Evolutionary conservation across 2,329 filamentous ascomycete species (phyloP), one percentile per base, ranked within the genome.

Genomic region (Pseudocercospora vitis): DNA sequence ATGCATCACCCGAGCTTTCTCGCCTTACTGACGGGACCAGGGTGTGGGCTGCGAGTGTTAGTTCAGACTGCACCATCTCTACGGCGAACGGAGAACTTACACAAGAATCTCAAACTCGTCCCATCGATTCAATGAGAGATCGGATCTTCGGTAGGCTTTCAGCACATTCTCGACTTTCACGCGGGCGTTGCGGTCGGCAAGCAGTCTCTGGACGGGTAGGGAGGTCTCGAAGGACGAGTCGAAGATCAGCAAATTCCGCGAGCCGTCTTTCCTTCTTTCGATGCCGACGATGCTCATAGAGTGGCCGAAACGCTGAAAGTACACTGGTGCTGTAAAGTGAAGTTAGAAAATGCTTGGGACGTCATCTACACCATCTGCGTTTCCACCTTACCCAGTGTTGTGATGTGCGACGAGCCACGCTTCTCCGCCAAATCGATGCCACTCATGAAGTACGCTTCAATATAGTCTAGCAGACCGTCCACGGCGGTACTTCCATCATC

Each of bases 261-360:
- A 75, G 21, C 88, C 87, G 55, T 86, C 79, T 28, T 73, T 76
- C 23, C 79, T 81, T 60, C 81, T 82, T 71, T 96, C 91, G 21
- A 95, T 78, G 0, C 92, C 92, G 50, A 97, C 78, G 48, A 97
- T 90, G 0, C 90, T 95, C 76, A 96, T 78, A 1, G 91, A 96
- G 70, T 97, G 92, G 2, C 91, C 89, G 80, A 84, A 83, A 63
- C 94, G 89, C 68, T 97, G 92, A 57, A 96, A 84, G 71, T 96
- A 97, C 33, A 97, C 85, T 0, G 94, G 91, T 32, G 92, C 85
- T n/a, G n/a, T n/a, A n/a, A n/a, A n/a, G n/a, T n/a, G n/a, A n/a
- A n/a, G n/a, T n/a, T n/a, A n/a, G n/a, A n/a, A n/a, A n/a, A n/a
- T n/a, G n/a, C n/a, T n/a, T n/a, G n/a, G n/a, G n/a, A n/a, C n/a